A percentile compares a stretch with the other conserved stretches of the same genome.
Conservation (phyloP, 129 eudicot species). For the Mikania micrantha region DNA sequence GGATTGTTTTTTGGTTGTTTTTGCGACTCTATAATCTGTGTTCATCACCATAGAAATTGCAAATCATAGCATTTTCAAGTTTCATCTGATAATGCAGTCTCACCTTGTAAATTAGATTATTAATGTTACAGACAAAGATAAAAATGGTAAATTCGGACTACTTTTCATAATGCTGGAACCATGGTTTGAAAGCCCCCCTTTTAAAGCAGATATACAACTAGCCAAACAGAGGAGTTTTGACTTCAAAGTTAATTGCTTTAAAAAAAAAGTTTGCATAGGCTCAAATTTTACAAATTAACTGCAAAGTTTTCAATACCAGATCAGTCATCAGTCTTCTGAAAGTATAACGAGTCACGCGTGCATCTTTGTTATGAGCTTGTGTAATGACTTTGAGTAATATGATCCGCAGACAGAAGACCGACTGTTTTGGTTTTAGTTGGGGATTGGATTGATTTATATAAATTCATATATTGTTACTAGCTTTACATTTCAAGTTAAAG, state of each 20-base stretch:
- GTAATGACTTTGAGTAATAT: not conserved
- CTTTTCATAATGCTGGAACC: not conserved
- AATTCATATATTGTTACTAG: not conserved
- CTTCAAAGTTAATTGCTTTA: not conserved
- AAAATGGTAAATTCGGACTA: not conserved
- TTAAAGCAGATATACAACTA: not conserved
- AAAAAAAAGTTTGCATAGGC: not conserved
- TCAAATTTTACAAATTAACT: not conserved
- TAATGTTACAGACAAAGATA: not conserved
- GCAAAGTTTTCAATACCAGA: not conserved
- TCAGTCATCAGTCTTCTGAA: not conserved
- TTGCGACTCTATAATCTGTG: not conserved
- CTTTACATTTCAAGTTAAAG: not conserved
- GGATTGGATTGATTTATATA: not conserved
- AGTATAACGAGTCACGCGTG: not conserved
- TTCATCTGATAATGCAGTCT: not conserved
- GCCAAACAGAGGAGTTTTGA: not conserved
- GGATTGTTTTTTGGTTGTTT: not conserved
- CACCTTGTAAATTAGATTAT: not conserved
- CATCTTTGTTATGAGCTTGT: constrained; percentile 8
- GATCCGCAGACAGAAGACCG: not conserved
- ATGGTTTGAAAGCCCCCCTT: not conserved
- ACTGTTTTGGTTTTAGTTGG: constrained; percentile 1
- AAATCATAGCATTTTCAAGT: not conserved
- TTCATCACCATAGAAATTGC: not conserved